Base-by-base conservation (phyloP, 225 moss, liverwort and hornwort species). In the Marchantia paleacea region DNA sequence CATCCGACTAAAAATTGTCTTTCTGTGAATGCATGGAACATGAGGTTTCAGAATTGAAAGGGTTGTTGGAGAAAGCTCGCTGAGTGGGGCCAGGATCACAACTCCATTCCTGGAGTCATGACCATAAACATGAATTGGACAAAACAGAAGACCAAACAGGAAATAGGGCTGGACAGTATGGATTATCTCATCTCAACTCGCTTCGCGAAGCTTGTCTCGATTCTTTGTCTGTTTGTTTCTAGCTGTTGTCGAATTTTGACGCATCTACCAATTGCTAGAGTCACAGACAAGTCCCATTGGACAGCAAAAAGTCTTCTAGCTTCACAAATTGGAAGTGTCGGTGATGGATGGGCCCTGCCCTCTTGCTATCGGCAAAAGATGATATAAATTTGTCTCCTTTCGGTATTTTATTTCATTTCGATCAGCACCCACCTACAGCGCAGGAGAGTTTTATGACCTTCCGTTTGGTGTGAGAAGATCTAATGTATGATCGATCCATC, bases 331-430 rank as follows among this genome's bases (percentile, higher is more conserved):
- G 57, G 57, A 26, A 66, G 66, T 66, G 66, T 66, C 66, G 66
- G 66, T 66, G 66, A 66, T 66, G 66, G 66, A 66, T 66, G 66
- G 66, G 66, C 10, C 66, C 66, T 60, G 60, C 15, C 60, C 60
- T 60, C 66, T 66, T 28, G 29, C 25, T 3, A 26, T 57, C 66
- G 66, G 66, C 25, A 29, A 66, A 66, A 66, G 29, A 29, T 26
- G 29, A 20, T 29, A 8, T 6, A 9, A 10, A 66, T 66, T 66
- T 66, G 66, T 66, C 66, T 25, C 66, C 19, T 66, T 29, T 66
- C 66, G 26, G 3, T 28, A 9, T 26, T 26, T 66, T 66, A 66
- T 66, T 66, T 66, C 29, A 9, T 66, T 26, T 12, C 10, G 66
- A 28, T 29, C 66, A 9, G 66, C 66, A 26, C 25, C 25, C 25